A percentile compares a stretch with the other conserved stretches of the same genome.
phyloP scores from a whole-genome alignment of 768 basidiomycete genomes.

The Rhizopogon sp. region DNA sequence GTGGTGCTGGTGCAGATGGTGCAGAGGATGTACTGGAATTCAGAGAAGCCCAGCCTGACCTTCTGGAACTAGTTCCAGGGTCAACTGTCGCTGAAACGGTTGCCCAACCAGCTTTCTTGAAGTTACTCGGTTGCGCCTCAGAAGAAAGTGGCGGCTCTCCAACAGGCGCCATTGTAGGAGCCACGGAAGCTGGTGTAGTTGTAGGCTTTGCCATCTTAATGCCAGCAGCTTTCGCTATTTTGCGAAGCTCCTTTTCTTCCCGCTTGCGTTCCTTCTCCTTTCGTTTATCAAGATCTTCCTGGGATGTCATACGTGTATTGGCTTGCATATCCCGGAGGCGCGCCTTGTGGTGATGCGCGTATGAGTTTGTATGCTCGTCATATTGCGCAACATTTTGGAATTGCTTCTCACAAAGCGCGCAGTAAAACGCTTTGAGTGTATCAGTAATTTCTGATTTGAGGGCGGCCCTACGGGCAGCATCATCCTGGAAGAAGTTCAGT shows the following conservation, averaged over 20 bases:
- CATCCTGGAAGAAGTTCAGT: constrained; percentile 38
- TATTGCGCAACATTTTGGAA: constrained; percentile 84
- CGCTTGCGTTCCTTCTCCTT: constrained; percentile 84
- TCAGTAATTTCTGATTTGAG: constrained; percentile 63
- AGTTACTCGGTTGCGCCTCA: constrained; percentile 19
- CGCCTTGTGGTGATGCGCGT: constrained; percentile 82
- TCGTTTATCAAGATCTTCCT: constrained; percentile 66
- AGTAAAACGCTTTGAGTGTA: constrained; percentile 74
- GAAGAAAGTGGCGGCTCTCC: constrained; percentile 9
- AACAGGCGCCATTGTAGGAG: constrained; percentile 15
- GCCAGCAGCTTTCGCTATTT: constrained; percentile 78
- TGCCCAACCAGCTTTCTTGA: constrained; percentile 50
- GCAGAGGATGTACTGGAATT: constrained; percentile 18
- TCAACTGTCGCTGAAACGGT: constrained; percentile 20
- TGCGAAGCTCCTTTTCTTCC: constrained; percentile 81
- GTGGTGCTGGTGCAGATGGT: constrained; percentile 16
- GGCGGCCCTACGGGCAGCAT: constrained; percentile 59
- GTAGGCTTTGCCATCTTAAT: constrained; percentile 52
- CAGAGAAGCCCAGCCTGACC: constrained; percentile 12
- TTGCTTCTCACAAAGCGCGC: constrained; percentile 80
- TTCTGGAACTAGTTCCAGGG: constrained; percentile 8
- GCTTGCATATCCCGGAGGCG: constrained; percentile 81
- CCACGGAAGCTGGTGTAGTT: constrained; percentile 13
- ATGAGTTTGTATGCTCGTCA: constrained; percentile 87
- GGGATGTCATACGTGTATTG: constrained; percentile 57